These are phyloP conservation scores for Poronia punctata DNA, from an alignment of 495 filamentous ascomycete genomes.

Conservation along the genomic window DNA sequence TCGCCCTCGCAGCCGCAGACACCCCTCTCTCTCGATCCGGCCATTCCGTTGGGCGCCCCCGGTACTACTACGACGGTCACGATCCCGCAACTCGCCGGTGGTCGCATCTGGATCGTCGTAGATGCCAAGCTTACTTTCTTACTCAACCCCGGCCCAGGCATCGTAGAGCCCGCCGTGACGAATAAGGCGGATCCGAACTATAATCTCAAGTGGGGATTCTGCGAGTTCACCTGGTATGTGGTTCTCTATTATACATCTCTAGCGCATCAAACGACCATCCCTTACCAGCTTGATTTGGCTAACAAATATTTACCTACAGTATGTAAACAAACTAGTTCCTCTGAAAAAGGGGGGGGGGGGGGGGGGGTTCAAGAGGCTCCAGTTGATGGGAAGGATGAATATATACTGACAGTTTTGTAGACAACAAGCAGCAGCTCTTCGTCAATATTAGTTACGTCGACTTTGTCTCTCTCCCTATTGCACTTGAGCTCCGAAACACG, in stretches of 20 bases:
- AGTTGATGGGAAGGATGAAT: too few species aligned
- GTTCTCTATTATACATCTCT: background rate
- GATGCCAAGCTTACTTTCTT: constrained; percentile 59
- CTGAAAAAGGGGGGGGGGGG: too few species aligned
- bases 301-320: too few species aligned
- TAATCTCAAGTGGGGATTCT: constrained; percentile 58
- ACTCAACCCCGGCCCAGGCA: constrained; percentile 59
- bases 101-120: constrained; percentile 60
- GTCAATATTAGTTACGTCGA: constrained; percentile 73
- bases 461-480: constrained; percentile 61
- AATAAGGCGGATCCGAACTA: constrained; percentile 62
- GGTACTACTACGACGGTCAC: constrained; percentile 53
- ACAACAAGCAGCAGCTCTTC: constrained; percentile 58
- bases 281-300: too few species aligned
- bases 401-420: background rate
- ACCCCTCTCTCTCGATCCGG: constrained; percentile 46
- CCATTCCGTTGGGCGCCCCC: constrained; percentile 54
- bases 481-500: constrained; percentile 50
- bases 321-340: too few species aligned
- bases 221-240: constrained; percentile 57
- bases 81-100: constrained; percentile 63
- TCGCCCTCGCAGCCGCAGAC: constrained; percentile 19
- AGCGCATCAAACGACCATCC: background rate
- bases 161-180: constrained; percentile 65
- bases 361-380: too few species aligned